These are phyloP conservation scores for Talaromyces stipitatus DNA, from an alignment of 495 filamentous ascomycete genomes.

Conservation along the genomic window DNA sequence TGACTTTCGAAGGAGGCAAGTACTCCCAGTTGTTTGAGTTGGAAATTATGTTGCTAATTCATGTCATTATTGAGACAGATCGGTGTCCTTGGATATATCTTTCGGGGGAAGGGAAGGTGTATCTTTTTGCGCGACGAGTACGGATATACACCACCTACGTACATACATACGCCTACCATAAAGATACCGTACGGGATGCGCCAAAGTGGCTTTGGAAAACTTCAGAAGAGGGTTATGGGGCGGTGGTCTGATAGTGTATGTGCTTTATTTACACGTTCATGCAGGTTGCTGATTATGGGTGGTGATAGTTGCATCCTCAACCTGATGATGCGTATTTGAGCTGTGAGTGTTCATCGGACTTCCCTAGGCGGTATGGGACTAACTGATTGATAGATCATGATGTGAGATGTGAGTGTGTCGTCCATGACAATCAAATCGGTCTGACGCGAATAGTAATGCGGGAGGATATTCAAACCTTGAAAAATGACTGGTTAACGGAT, in stretches of 20 bases:
- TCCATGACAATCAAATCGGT: neutral
- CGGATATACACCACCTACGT: too few species aligned
- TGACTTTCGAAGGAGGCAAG: too few species aligned
- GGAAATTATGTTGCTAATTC: too few species aligned
- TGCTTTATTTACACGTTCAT: neutral
- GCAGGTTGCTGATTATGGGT: neutral
- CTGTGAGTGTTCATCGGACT: conserved; percentile 42
- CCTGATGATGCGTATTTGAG: conserved; percentile 68
- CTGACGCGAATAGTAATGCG: conserved; percentile 49
- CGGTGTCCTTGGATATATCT: too few species aligned
- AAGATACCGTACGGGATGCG: too few species aligned
- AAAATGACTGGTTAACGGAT: conserved; percentile 96
- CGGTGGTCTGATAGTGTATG: conserved; percentile 36
- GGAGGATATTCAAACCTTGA: conserved; percentile 81
- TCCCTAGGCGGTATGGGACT: conserved; percentile 8
- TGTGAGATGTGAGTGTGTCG: conserved; percentile 52
- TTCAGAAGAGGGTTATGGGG: conserved; percentile 36
- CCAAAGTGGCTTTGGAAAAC: conserved; percentile 31
- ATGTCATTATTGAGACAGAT: too few species aligned
- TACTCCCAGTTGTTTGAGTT: too few species aligned
- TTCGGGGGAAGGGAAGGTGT: too few species aligned
- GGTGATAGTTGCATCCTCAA: conserved; percentile 48
- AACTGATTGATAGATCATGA: conserved; percentile 48
- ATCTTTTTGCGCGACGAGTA: too few species aligned
- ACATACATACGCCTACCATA: too few species aligned